Evolutionary conservation across 1,284 basidiomycete species (phyloP), one percentile per base, ranked within the genome.

Genomic region (Melampsora abietis-canadensis): DNA sequence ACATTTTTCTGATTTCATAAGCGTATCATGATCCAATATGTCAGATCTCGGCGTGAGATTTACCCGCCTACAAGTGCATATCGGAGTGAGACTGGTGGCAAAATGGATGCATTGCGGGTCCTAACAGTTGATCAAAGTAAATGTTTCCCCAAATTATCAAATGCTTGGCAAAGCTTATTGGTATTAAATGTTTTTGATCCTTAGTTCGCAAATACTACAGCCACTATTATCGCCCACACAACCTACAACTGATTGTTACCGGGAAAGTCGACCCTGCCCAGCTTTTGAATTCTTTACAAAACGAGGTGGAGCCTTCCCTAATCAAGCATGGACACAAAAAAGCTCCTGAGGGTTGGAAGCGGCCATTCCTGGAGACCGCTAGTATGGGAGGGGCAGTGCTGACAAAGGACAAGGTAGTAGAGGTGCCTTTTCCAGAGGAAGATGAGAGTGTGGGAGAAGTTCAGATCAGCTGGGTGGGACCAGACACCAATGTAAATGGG

Each of bases 371-470:
- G 24, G 94, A 98, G 83, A 95, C 94, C 0, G 79, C 87, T 0
- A 93, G 90, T 76, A 87, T 89, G 1, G 81, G 84, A 15, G 85
- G 90, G 12, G 84, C 86, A 4, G 85, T 86, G 6, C 86, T 92
- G 31, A 74, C 84, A 10, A 81, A 86, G 76, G 85, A 87, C 2
- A 80, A 85, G 64, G 87, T 86, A 76, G 86, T 89, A 75, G 85
- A 86, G 0, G 88, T 98, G 40, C 91, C 95, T 78, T 99, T 99
- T 80, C 96, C 96, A n/a, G 96, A 98, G 83, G 89, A 92, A 82
- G 95, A 98, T 81, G 96, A 98, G 84, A 93, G 90, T 76, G 86
- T 92, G 77, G 95, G 96, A 54, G 94, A 98, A 84, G 81, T 98
- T 7, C 84, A 87, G 61, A 85, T 97, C 74, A 87, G 85, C 24